Percentiles rank a stretch among this genome's conserved stretches.
Evolutionary conservation across 139 green algal genomes (phyloP).

Genomic region (Chlorella ohadii): DNA sequence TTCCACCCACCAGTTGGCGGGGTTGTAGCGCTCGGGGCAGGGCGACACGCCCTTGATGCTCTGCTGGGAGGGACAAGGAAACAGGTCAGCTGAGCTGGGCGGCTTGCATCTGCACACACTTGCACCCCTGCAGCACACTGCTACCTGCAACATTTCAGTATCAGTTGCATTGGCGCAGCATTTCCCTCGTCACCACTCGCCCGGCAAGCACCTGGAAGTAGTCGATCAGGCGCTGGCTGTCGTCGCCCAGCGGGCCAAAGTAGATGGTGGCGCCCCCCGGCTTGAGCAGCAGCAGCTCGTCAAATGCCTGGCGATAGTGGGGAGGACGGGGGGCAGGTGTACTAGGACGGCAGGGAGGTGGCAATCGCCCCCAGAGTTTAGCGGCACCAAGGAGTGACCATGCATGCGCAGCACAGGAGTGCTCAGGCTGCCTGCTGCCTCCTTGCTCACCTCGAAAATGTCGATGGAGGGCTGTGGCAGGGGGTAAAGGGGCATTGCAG

Average conservation of each 20-base stretch:
- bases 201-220: conserved; percentile 54
- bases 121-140: too few relatives aligned
- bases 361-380: too few relatives aligned
- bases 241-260: conserved; percentile 63
- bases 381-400: too few relatives aligned
- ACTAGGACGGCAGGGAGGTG: neutral
- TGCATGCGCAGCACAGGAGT: too few relatives aligned
- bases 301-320: conserved; percentile 63
- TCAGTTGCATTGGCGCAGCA: too few relatives aligned
- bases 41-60: neutral
- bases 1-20: conserved; percentile 14
- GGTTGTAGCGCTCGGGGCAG: conserved; percentile 21
- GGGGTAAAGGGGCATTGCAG: conserved; percentile 4
- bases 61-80: conserved; percentile 11
- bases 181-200: neutral
- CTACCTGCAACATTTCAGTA: too few relatives aligned
- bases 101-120: too few relatives aligned
- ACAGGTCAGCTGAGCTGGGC: too few relatives aligned
- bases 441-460: conserved; percentile 61
- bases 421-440: too few relatives aligned
- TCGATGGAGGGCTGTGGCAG: conserved; percentile 52
- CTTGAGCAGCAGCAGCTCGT: conserved; percentile 79
- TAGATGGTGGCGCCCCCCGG: conserved; percentile 68
- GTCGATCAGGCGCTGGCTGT: conserved; percentile 50
- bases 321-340: neutral